Evolutionary conservation across 768 basidiomycete species (phyloP), one percentile per base, ranked within the genome.

Genomic region (Mycena rosella): DNA sequence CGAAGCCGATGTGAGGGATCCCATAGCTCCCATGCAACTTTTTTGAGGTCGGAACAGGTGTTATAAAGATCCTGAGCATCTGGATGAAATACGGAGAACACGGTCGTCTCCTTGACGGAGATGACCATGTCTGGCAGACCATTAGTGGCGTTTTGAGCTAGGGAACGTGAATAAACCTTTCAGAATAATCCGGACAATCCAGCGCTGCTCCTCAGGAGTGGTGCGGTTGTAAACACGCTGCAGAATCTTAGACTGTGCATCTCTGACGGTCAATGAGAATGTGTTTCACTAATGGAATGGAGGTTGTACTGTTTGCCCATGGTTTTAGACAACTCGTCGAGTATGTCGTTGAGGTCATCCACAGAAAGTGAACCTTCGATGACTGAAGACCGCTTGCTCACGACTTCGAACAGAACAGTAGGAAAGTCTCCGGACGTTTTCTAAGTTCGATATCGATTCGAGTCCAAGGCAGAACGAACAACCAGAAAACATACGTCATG

Each of bases 61-160:
- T 98, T 98, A 82, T 94, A 99, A 10, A 98, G 80, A 75, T 95
- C 94, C 68, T 94, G 91, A 0, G 97, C 96, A 72, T 99, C 96
- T 0, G 95, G 93, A 78, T 99, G 98, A 74, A 98, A 95, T 9
- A 95, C 91, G 0, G 89, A 81, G 69, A 99, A 91, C 0, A 99
- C 92, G 0, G 96, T 96, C 14, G 92, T 96, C 78, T 99, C 98
- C 79, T 97, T 94, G 55, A 98, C 92, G 0, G 92, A 93, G 64
- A 98, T 96, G 51, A 88, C 86, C 85, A 99, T 90, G 73, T 99
- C 97, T 98, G 51, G 14, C 11, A 51, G 29, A 48, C 13, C 22
- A 48, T 54, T 30, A 63, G 44, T 68, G 13, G 55, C 29, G 42
- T 10, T 42, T 18, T 47, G 40, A 13, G 40, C 32, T 38, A 40